phyloP scores from a whole-genome alignment of 805 yeast species.

The Spathaspora boniae region DNA sequence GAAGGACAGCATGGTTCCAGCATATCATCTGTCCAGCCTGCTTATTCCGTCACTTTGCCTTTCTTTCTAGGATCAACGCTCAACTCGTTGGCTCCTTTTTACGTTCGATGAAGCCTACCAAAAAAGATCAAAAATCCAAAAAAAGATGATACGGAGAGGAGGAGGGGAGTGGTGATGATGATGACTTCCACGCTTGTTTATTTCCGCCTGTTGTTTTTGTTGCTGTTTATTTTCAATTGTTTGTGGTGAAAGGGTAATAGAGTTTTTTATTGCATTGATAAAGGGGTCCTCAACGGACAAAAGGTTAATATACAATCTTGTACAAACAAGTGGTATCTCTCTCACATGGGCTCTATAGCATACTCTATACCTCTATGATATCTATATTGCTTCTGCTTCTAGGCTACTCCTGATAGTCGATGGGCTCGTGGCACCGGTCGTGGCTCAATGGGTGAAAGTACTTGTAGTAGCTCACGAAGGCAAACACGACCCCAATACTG shows the following conservation, averaged over 20 bases:
- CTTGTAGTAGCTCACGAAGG: conserved; percentile 22
- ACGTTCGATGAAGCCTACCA: conserved; percentile 1
- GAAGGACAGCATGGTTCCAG: no score
- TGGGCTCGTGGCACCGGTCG: conserved; percentile 10
- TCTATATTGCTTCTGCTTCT: no score
- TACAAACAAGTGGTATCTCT: neutral
- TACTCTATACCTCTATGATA: conserved; percentile 4
- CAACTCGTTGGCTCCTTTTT: conserved; percentile 41
- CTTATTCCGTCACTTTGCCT: no score
- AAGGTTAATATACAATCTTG: neutral
- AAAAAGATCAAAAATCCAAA: no score
- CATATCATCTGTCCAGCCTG: no score
- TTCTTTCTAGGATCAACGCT: conserved; percentile 31
- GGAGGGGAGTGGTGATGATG: no score
- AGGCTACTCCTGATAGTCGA: conserved; percentile 4
- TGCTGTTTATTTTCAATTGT: conserved; percentile 6
- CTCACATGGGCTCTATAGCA: no score
- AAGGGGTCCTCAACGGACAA: conserved; percentile 51
- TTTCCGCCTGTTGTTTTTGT: conserved; percentile 6
- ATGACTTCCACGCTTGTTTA: conserved; percentile 15
- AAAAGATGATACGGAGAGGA: no score
- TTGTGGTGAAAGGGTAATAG: conserved; percentile 25
- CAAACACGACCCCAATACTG: conserved; percentile 25
- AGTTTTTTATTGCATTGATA: conserved; percentile 42
- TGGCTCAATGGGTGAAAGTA: conserved; percentile 21